phyloP scores from a whole-genome alignment of 2,329 filamentous ascomycete species.

The Verticillium klebahnii region DNA sequence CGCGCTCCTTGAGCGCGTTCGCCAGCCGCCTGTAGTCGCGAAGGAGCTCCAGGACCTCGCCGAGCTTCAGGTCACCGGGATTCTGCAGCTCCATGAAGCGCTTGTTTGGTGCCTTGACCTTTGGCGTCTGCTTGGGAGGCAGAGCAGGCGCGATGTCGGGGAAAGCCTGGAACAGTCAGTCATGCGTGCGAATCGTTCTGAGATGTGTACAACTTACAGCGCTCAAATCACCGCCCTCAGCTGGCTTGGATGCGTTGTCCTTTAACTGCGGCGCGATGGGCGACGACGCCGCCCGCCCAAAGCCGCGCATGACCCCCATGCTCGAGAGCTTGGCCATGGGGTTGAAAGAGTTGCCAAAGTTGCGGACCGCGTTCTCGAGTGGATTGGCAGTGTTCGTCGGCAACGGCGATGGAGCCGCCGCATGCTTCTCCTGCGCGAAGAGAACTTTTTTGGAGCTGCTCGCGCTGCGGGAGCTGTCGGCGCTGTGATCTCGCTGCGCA shows the following conservation, averaged over 20 bases:
- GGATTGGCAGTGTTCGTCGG: slow-evolving; percentile 6
- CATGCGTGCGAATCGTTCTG: neutral
- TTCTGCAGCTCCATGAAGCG: slow-evolving; percentile 70
- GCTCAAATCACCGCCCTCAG: slow-evolving; percentile 52
- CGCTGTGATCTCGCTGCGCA: slow-evolving; percentile 62
- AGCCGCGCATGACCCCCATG: slow-evolving; percentile 70
- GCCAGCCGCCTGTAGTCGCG: slow-evolving; percentile 72
- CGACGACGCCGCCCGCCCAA: slow-evolving; percentile 55
- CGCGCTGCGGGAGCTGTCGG: slow-evolving; percentile 65
- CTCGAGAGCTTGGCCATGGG: slow-evolving; percentile 73
- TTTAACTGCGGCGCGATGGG: slow-evolving; percentile 28
- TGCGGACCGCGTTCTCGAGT: slow-evolving; percentile 72
- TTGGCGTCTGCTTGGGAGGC: slow-evolving; percentile 49
- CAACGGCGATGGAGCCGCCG: slow-evolving; percentile 23
- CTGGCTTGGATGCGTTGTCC: slow-evolving; percentile 23
- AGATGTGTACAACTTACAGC: slow-evolving; percentile 38
- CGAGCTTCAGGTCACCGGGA: slow-evolving; percentile 64
- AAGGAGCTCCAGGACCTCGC: slow-evolving; percentile 68
- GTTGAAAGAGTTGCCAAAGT: slow-evolving; percentile 74
- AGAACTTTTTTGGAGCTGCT: slow-evolving; percentile 55
- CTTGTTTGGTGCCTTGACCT: slow-evolving; percentile 62
- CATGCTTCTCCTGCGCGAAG: slow-evolving; percentile 41
- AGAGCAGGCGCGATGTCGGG: slow-evolving; percentile 53
- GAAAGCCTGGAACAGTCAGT: slow-evolving; percentile 41
- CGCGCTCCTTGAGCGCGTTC: slow-evolving; percentile 56